Evolutionary conservation across 331 rosid species (phyloP).

Genomic region (Cydonia oblonga): DNA sequence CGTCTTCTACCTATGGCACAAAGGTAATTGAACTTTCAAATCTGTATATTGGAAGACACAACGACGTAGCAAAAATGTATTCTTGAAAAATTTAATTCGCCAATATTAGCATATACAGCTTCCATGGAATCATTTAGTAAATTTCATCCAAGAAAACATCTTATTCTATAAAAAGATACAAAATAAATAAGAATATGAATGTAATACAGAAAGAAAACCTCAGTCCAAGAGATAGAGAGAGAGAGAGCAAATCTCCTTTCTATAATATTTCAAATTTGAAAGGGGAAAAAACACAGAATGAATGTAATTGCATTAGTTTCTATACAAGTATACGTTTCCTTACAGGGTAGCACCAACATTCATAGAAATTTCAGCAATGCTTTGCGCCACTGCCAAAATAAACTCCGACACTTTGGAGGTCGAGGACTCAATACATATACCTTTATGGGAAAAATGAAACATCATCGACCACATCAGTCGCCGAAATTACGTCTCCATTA

Average conservation of each 20-base stretch:
- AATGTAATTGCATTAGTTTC: background rate
- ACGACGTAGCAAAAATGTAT: background rate
- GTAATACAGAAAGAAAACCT: too few relatives aligned
- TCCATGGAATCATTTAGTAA: background rate
- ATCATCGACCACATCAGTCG: background rate
- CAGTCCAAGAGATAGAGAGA: too few relatives aligned
- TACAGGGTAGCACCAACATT: background rate
- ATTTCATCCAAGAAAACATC: background rate
- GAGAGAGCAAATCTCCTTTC: too few relatives aligned
- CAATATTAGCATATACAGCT: background rate
- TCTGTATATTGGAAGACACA: background rate
- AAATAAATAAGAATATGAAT: too few relatives aligned
- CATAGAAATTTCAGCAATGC: background rate
- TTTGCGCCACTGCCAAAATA: background rate
- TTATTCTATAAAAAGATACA: background rate
- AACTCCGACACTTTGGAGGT: background rate
- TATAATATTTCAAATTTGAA: too few relatives aligned
- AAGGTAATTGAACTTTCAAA: background rate
- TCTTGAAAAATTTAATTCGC: background rate
- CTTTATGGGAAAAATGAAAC: background rate
- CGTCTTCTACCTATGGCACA: background rate
- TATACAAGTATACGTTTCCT: too few relatives aligned
- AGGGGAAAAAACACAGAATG: background rate
- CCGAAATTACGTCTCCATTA: background rate
- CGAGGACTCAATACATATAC: background rate